phyloP scores from a whole-genome alignment of 345 rosid species.

The Eucalyptus guilfoylei region DNA sequence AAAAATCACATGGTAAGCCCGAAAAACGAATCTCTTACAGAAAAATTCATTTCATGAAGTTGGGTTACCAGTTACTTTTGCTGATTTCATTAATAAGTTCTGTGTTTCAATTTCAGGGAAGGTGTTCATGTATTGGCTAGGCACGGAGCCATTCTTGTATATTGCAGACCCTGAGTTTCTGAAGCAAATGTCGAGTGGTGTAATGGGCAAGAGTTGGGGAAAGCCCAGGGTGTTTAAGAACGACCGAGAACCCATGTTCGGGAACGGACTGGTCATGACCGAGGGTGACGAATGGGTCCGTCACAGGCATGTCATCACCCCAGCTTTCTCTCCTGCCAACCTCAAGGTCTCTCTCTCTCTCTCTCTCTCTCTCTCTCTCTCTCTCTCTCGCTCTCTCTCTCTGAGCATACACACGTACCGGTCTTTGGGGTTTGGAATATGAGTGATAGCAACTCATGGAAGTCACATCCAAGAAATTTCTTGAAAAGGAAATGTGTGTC shows the following conservation, averaged over 20 bases:
- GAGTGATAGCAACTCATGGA: background rate
- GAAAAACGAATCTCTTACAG: background rate
- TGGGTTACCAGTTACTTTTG: background rate
- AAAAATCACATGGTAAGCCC: constrained; percentile 47
- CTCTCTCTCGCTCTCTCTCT: background rate
- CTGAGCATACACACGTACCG: background rate
- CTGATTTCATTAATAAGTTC: background rate
- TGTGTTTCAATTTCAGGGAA: constrained; percentile 41
- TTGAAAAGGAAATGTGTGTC: background rate
- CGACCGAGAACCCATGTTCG: constrained; percentile 93
- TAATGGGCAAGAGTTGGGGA: constrained; percentile 95
- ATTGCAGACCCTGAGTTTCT: constrained; percentile 89
- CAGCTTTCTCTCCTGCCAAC: constrained; percentile 76
- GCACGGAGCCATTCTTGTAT: constrained; percentile 86
- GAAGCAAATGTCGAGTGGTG: constrained; percentile 61
- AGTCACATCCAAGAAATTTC: background rate
- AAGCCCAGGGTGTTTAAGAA: constrained; percentile 75
- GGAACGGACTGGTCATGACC: constrained; percentile 77
- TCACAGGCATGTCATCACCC: constrained; percentile 86
- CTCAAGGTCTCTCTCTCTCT: constrained; percentile 41
- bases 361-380: background rate
- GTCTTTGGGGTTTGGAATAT: background rate
- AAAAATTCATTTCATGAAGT: background rate
- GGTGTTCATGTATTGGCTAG: constrained; percentile 91
- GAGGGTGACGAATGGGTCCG: constrained; percentile 95